Conservation (phyloP, 495 filamentous ascomycete genomes). For the Cercophora scortea region DNA sequence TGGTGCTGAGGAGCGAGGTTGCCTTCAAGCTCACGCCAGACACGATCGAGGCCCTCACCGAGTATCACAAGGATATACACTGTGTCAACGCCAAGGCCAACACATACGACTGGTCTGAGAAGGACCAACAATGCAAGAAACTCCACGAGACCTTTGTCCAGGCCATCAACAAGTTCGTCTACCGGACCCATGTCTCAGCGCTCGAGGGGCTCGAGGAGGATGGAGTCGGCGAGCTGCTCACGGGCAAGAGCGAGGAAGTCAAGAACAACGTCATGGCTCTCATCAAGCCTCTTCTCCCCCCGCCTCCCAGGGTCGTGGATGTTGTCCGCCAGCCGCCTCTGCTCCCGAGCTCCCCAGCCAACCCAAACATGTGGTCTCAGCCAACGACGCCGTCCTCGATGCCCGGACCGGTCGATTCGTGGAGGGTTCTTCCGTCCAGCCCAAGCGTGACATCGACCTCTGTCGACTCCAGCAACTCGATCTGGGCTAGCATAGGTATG, state of each 20-base stretch:
- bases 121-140: conserved; percentile 93
- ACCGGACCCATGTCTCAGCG: conserved; percentile 78
- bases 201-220: conserved; percentile 97
- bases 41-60: conserved; percentile 88
- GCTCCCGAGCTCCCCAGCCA: conserved; percentile 76
- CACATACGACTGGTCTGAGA: conserved; percentile 96
- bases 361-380: conserved; percentile 73
- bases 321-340: conserved; percentile 78
- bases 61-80: conserved; percentile 96
- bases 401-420: conserved; percentile 74
- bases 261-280: conserved; percentile 79
- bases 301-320: conserved; percentile 88
- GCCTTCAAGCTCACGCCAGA: conserved; percentile 98
- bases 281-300: conserved; percentile 83
- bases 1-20: conserved; percentile 96
- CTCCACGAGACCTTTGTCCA: conserved; percentile 96
- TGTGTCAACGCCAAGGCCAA: conserved; percentile 81
- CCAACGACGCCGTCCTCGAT: conserved; percentile 41
- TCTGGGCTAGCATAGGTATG: conserved; percentile 76
- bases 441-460: conserved; percentile 61
- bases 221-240: conserved; percentile 86
- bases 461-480: conserved; percentile 58
- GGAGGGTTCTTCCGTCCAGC: conserved; percentile 90
- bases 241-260: conserved; percentile 88
- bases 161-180: conserved; percentile 96